Conservation (phyloP, 2,329 filamentous ascomycete species). For the Pyricularia sp. region DNA sequence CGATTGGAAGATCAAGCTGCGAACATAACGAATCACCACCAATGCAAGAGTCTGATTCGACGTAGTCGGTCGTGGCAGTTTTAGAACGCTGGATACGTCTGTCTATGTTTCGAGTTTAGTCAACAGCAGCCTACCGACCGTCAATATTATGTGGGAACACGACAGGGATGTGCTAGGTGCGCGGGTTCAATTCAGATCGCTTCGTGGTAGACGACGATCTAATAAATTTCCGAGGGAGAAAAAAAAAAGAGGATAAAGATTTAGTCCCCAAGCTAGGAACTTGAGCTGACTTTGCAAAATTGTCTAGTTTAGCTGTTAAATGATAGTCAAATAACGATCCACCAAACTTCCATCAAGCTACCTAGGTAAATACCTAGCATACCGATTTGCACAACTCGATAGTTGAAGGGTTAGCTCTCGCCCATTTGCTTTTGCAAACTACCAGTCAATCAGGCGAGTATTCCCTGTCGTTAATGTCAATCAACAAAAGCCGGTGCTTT, state of each 20-base stretch:
- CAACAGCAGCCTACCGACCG: neutral
- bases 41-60: neutral
- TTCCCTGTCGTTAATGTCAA: neutral
- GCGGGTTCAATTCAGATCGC: neutral
- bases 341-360: too few relatives aligned
- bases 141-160: neutral
- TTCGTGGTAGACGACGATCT: neutral
- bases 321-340: too few relatives aligned
- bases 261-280: neutral
- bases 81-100: neutral
- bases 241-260: neutral
- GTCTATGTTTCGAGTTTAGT: neutral
- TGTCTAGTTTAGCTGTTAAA: too few relatives aligned
- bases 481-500: neutral
- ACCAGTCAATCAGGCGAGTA: too few relatives aligned
- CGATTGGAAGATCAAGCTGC: neutral
- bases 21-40: neutral
- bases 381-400: neutral
- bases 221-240: neutral
- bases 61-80: neutral
- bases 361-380: neutral
- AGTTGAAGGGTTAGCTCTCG: neutral
- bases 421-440: neutral
- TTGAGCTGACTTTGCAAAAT: neutral
- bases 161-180: neutral